A percentile compares a stretch with the other conserved stretches of the same genome.
Conservation (phyloP, 495 filamentous ascomycete species). For the Aspergillus taichungensis region DNA sequence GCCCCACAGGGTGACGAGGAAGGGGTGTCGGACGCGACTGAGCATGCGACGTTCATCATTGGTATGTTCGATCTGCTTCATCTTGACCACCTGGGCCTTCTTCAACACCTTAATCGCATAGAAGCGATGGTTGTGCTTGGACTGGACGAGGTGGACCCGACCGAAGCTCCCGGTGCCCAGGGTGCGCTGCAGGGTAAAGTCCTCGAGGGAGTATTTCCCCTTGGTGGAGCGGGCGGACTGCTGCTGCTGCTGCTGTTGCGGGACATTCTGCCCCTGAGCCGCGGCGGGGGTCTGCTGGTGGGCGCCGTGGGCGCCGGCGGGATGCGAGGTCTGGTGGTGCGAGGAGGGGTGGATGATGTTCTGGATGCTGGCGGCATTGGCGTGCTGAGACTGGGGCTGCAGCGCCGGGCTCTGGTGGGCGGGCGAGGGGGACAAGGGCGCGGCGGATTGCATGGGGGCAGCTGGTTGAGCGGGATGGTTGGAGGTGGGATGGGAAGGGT, state of each 20-base stretch:
- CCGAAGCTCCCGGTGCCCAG: constrained; percentile 96
- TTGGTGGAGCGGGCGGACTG: constrained; percentile 60
- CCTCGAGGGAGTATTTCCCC: constrained; percentile 91
- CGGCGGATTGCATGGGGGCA: constrained; percentile 37
- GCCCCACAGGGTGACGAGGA: constrained; percentile 95
- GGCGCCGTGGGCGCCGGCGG: constrained; percentile 1
- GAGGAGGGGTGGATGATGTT: constrained; percentile 32
- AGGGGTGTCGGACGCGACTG: constrained; percentile 90
- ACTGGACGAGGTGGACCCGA: constrained; percentile 90
- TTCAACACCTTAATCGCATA: constrained; percentile 98
- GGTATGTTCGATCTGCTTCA: constrained; percentile 99
- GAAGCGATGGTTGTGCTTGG: constrained; percentile 91
- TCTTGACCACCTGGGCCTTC: constrained; percentile 97
- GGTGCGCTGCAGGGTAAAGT: constrained; percentile 83
- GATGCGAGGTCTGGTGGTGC: constrained; percentile 17
- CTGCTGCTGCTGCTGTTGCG: constrained; percentile 5
- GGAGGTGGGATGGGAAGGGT: constrained; percentile 3
- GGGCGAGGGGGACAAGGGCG: constrained; percentile 22
- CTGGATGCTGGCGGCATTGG: constrained; percentile 38
- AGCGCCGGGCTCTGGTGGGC: constrained; percentile 8
- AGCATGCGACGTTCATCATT: constrained; percentile 96
- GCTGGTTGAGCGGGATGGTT: constrained; percentile 18
- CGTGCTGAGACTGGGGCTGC: constrained; percentile 21
- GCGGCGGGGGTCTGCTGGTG: constrained; percentile 1
- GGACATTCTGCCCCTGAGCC: too few species aligned